Base-by-base conservation (phyloP, 2,329 filamentous ascomycete species). In the Ophiostoma piceae region DNA sequence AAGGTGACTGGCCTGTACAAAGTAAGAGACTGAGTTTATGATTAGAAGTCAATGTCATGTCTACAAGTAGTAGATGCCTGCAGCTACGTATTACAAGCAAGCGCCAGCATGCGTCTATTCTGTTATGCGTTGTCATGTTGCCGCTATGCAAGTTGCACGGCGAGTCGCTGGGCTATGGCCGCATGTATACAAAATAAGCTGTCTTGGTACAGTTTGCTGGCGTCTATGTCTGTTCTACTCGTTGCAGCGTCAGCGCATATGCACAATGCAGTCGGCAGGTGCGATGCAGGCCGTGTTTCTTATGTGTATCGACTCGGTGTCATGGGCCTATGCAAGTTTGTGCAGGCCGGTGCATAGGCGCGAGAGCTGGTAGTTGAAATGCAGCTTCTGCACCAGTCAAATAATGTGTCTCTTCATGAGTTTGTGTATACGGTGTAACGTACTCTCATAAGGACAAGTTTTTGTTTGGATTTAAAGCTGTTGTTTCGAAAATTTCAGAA, bases 161-260 rank as follows among this genome's bases (percentile, higher is more conserved):
- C 51, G 51, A 57, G 51, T 57, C 51, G 51, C 51, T 57, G 51
- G 51, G 51, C 51, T 26, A 11, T 12, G 51, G 51, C 51, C 51
- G 51, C 51, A 57, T 57, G 22, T 26, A 19, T 43, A 35, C 35
- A 5, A 35, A 35, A 3, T 35, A 35, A 47, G 14, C 4, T 47
- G 16, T 47, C 19, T 47, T 7, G 43, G 19, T 47, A n/a, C 0
- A 7, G 5, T 47, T 19, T 47, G 43, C 43, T 47, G 43, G 43
- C 19, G 43, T n/a, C 7, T 47, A 16, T 47, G 19, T n/a, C 5
- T 47, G 19, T 41, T 11, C 16, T 47, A 6, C 43, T 47, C n/a
- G 43, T 16, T 47, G 51, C n/a, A 57, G 47, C 26, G 22, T 12
- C 51, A n/a, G 51, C 22, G 51, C 51, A 57, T 57, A 57, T 57